A percentile compares a stretch with the other conserved stretches of the same genome.
These are phyloP conservation scores for Coccinonectria pachysandricola DNA, from an alignment of 2,329 filamentous ascomycete species.

Conservation along the genomic window DNA sequence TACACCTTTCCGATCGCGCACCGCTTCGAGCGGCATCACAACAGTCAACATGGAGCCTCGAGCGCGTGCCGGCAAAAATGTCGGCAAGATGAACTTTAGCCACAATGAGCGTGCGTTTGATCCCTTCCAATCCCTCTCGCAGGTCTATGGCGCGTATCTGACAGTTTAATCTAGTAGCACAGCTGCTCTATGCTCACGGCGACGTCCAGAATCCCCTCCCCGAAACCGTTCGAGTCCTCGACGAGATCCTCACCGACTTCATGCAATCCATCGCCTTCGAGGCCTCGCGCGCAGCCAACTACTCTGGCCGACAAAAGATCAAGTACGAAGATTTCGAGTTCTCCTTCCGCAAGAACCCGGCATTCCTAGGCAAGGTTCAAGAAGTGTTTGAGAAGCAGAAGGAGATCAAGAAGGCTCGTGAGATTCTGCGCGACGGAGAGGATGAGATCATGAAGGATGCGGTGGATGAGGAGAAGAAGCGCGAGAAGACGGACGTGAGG, in stretches of 20 bases:
- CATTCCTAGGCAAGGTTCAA: conserved; percentile 79
- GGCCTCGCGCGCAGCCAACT: conserved; percentile 74
- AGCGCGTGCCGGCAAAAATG: conserved; percentile 67
- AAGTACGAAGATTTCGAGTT: conserved; percentile 98
- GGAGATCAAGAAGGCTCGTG: conserved; percentile 73
- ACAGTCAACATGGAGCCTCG: conserved; percentile 57
- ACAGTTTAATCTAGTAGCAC: conserved; percentile 42
- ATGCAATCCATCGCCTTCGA: conserved; percentile 89
- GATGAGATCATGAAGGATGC: conserved; percentile 46
- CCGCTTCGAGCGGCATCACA: conserved; percentile 4
- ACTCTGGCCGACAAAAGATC: conserved; percentile 86
- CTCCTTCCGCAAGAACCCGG: conserved; percentile 73
- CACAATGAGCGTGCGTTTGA: conserved; percentile 53
- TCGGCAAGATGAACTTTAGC: conserved; percentile 73
- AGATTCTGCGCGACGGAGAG: conserved; percentile 61
- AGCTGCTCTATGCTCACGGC: conserved; percentile 71
- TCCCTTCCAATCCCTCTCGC: neutral
- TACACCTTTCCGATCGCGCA: conserved; percentile 2
- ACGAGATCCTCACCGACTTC: conserved; percentile 95
- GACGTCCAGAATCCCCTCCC: conserved; percentile 69
- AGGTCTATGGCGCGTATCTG: neutral
- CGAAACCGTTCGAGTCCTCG: conserved; percentile 75
- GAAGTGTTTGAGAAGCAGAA: conserved; percentile 84
- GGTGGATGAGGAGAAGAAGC: conserved; percentile 32
- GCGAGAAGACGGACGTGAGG: conserved; percentile 20